Evolutionary conservation across 1,139 yeast genomes (phyloP).

Genomic region (Yamadazyma blattariae): DNA sequence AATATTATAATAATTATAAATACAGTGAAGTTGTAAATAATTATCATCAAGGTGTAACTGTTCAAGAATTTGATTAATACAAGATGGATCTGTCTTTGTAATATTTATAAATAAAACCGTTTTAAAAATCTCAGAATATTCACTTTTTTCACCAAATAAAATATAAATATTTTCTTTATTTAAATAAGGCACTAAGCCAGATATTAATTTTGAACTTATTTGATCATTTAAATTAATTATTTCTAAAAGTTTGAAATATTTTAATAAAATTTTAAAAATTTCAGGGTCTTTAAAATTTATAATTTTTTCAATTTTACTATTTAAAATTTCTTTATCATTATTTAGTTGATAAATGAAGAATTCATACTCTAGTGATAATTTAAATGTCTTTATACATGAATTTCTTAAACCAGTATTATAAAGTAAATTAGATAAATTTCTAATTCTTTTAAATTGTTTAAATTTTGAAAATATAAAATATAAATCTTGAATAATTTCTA

Average conservation of each 20-base stretch:
- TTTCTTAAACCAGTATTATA: conserved; percentile 16
- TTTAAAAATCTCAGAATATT: conserved; percentile 1
- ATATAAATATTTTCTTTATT: not conserved
- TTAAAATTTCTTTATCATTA: no score
- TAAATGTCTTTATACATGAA: conserved; percentile 10
- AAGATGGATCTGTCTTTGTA: conserved; percentile 6
- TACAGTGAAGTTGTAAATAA: conserved; percentile 1
- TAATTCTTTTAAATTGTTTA: conserved; percentile 25
- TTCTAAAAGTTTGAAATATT: conserved; percentile 1
- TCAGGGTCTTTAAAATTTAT: no score
- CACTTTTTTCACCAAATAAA: conserved; percentile 1
- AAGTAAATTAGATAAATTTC: conserved; percentile 26
- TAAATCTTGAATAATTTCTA: conserved; percentile 1
- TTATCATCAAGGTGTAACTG: not conserved
- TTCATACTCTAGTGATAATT: conserved; percentile 21
- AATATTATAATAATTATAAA: conserved; percentile 21
- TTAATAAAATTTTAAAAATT: no score
- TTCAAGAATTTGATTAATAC: not conserved
- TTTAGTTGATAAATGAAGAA: no score
- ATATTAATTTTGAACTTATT: not conserved
- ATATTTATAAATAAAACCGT: conserved; percentile 2
- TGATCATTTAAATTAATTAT: not conserved
- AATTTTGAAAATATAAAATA: conserved; percentile 12
- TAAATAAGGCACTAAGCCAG: not conserved
- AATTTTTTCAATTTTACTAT: no score